Base-by-base conservation (phyloP, 768 basidiomycete species). In the Phanerochaete sordida region DNA sequence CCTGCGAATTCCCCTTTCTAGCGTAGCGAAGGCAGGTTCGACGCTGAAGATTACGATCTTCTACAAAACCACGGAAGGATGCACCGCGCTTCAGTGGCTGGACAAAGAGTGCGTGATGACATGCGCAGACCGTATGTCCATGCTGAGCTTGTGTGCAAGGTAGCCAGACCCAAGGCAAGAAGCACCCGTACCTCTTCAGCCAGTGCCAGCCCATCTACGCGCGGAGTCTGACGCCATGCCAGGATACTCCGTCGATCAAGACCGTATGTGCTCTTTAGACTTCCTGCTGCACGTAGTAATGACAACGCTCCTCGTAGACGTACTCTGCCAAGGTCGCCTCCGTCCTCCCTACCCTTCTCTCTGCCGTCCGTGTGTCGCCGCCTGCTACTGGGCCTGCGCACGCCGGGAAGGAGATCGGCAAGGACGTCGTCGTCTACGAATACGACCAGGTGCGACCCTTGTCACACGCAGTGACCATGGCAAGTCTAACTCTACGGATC, bases 131-230 rank as follows among this genome's bases (percentile, higher is more conserved):
- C 21, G n/a, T 16, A 33, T 8, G 16, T 19, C 13, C 5, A 12
- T 43, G 56, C 56, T 49, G 30, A 60, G 15, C 2, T 27, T 1
- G 19, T 4, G 28, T 35, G 30, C 24, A 2, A 23, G 45, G 12
- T 28, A 91, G 91, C 60, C 87, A 93, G 74, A 97, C 94, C 0
- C 90, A 91, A 61, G 93, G 93, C 8, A 93, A 93, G 64, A 75
- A 77, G 21, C 89, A 90, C 69, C 88, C 92, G 0, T 97, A 90
- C 74, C 73, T 98, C 16, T 98, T 95, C 77, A 93, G 91, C 61
- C 95, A 97, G 67, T 92, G 90, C 67, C 94, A 97, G 64, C 92
- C 95, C 2, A 96, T 95, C 65, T 88, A 95, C 68, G 90, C 90
- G 2, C 84, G 95, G 28, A 81, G 87, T 2, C 73, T 96, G 44